Percentiles rank a stretch among this genome's conserved stretches.
phyloP scores from a whole-genome alignment of 208 protist genomes.

The Leishmania turanica region DNA sequence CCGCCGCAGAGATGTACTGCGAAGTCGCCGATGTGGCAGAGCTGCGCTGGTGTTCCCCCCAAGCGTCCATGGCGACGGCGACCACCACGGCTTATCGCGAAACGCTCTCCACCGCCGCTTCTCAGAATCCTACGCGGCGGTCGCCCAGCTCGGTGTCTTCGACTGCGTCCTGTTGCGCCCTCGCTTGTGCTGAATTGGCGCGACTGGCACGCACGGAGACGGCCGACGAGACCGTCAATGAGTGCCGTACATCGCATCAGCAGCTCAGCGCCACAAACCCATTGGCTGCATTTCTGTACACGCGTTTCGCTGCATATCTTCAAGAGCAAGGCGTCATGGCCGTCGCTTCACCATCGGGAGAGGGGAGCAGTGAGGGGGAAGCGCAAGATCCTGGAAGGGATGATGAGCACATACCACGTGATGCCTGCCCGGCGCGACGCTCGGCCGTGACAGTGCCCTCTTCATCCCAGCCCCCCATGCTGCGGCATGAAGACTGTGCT shows the following conservation, averaged over 20 bases:
- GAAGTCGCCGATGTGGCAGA: slow-evolving; percentile 29
- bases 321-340: not conserved
- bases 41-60: slow-evolving; percentile 19
- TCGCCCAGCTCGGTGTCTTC: not conserved
- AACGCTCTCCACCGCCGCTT: not conserved
- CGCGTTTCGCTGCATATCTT: not conserved
- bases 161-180: slow-evolving; percentile 14
- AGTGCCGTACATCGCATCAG: not conserved
- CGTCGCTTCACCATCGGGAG: not conserved
- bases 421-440: not conserved
- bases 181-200: slow-evolving; percentile 1
- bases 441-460: not conserved
- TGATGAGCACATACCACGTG: not conserved
- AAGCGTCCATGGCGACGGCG: not conserved
- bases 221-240: not conserved
- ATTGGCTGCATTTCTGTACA: slow-evolving; percentile 5
- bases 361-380: not conserved
- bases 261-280: slow-evolving; percentile 3
- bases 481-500: not conserved
- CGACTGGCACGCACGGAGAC: not conserved
- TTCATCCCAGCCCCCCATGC: not conserved
- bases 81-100: not conserved
- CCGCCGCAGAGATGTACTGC: slow-evolving; percentile 11
- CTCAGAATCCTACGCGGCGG: not conserved
- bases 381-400: not conserved